Evolutionary conservation across 257 asterid genomes (phyloP).

Genomic region (Scutellaria barbata): DNA sequence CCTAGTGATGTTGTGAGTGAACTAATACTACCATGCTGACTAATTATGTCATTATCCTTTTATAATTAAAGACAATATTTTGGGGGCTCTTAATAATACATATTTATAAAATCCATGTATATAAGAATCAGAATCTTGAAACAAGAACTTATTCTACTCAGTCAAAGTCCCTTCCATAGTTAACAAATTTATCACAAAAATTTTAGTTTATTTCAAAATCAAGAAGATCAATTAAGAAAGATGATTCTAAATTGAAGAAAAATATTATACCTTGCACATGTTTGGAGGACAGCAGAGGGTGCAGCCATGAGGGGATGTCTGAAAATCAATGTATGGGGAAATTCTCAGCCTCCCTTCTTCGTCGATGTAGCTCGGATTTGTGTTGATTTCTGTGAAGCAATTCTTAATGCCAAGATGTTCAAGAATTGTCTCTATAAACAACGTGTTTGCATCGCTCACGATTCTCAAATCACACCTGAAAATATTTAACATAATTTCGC

Average conservation of each 20-base stretch:
- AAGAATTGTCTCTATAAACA: no score
- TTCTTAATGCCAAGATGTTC: slow-evolving; percentile 60
- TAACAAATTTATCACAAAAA: neutral
- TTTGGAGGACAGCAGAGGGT: slow-evolving; percentile 66
- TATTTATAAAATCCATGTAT: neutral
- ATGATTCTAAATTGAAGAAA: neutral
- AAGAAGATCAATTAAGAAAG: neutral
- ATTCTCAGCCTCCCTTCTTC: slow-evolving; percentile 74
- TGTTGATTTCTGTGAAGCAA: slow-evolving; percentile 69
- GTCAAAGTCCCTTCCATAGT: no score
- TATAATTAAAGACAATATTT: slow-evolving; percentile 11
- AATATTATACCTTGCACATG: slow-evolving; percentile 70
- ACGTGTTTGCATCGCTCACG: slow-evolving; percentile 92
- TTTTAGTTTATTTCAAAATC: neutral
- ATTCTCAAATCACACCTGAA: slow-evolving; percentile 83
- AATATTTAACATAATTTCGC: neutral
- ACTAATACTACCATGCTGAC: neutral
- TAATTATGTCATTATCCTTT: slow-evolving; percentile 10
- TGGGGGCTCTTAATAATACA: slow-evolving; percentile 21
- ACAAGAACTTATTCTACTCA: no score
- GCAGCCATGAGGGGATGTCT: slow-evolving; percentile 63
- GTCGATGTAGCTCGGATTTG: slow-evolving; percentile 70
- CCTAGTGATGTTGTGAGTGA: neutral
- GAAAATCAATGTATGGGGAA: slow-evolving; percentile 67
- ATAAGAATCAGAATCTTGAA: neutral